Evolutionary conservation across 2,329 filamentous ascomycete genomes (phyloP), one percentile per base, ranked within the genome.

Genomic region (Ceratocystis destructans): DNA sequence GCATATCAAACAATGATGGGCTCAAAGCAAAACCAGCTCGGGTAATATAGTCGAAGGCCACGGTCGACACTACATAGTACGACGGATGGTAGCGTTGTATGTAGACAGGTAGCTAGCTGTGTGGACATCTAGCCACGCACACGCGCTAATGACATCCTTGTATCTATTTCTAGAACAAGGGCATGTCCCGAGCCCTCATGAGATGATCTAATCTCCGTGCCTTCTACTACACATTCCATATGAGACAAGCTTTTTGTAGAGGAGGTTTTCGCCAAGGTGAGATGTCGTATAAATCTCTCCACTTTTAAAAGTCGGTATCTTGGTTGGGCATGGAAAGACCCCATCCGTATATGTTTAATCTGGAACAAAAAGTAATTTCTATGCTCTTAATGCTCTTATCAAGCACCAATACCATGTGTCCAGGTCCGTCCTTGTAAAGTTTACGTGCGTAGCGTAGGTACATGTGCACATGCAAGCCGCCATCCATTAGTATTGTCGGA

Each of bases 141-240:
- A 20, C 28, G n/a, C 7, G 28, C 15, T 31, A 59, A 33, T 5
- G 20, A 7, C 25, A 33, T 59, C 5, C 12, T n/a, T 59, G 53
- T 8, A 33, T 31, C 17, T 59, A 59, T 59, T 59, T 59, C 53
- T 33, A 59, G 53, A 59, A 59, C 48, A 53, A 28, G 48, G 48
- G 48, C 48, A 53, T 59, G 20, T 59, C 53, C 48, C 48, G 8
- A 33, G 53, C 28, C 12, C 28, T 31, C 53, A 59, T 59, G 28
- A 33, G 53, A 59, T 59, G 53, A 59, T 37, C 28, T 33, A 59
- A 59, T 59, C 53, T 59, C 28, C 28, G n/a, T 59, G 25, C 33
- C 33, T 37, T 37, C 33, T 37, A 37, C 33, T 37, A 37, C 33
- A 37, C 33, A 31, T 59, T 6, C 10, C 12, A 33, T 20, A 25